Conservation (phyloP, 768 basidiomycete genomes). For the Boletus rex-veris region DNA sequence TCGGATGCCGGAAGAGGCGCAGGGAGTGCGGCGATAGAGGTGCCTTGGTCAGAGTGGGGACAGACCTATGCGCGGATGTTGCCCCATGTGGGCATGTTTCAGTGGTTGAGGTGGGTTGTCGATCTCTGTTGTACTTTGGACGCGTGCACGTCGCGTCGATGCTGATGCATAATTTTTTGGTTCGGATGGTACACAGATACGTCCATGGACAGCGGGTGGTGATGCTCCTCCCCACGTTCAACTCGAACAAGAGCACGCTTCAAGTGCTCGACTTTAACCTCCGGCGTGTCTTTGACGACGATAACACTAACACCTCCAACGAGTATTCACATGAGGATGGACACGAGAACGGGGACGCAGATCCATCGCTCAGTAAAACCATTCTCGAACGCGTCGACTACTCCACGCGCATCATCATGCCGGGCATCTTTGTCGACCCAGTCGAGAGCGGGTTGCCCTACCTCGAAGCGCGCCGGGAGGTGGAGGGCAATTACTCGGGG, state of each 20-base stretch:
- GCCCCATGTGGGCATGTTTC: constrained; percentile 26
- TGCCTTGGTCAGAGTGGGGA: constrained; percentile 42
- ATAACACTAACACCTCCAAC: background rate
- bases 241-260: constrained; percentile 10
- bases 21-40: background rate
- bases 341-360: background rate
- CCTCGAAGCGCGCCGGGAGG: constrained; percentile 22
- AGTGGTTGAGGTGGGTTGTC: constrained; percentile 40
- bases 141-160: background rate
- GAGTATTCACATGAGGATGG: background rate
- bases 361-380: background rate
- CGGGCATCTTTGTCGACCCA: constrained; percentile 20
- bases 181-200: constrained; percentile 26
- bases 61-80: constrained; percentile 33
- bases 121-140: background rate
- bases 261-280: constrained; percentile 35
- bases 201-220: constrained; percentile 42
- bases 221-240: constrained; percentile 14
- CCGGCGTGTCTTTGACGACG: background rate
- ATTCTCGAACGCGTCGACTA: constrained; percentile 4
- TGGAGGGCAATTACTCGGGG: constrained; percentile 33
- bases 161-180: background rate
- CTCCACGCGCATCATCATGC: constrained; percentile 10
- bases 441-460: constrained; percentile 34
- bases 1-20: too few relatives aligned